These are phyloP conservation scores for Suillus cothurnatus DNA, from an alignment of 768 basidiomycete genomes.

Conservation along the genomic window DNA sequence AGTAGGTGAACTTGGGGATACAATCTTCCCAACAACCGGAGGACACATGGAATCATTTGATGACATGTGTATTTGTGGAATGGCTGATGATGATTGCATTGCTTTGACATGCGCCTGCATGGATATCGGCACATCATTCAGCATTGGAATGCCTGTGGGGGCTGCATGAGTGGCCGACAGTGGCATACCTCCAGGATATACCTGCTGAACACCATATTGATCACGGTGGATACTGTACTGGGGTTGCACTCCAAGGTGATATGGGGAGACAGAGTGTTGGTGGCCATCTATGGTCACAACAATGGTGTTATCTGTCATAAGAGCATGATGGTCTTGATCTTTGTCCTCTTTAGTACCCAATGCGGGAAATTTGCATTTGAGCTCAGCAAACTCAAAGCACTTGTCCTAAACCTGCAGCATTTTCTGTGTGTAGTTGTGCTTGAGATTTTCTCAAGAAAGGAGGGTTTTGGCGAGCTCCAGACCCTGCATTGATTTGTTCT, in stretches of 20 bases:
- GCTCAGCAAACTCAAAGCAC: slow-evolving; percentile 69
- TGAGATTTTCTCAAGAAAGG: slow-evolving; percentile 71
- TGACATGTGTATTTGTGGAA: slow-evolving; percentile 63
- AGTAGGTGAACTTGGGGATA: slow-evolving; percentile 25
- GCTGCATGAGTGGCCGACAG: too few species aligned
- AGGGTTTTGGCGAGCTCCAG: slow-evolving; percentile 73
- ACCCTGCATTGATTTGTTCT: slow-evolving; percentile 70
- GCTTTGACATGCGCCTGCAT: slow-evolving; percentile 63
- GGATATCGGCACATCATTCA: slow-evolving; percentile 53
- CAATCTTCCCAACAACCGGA: slow-evolving; percentile 37
- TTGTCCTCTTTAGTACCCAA: slow-evolving; percentile 63
- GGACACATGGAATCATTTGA: slow-evolving; percentile 50
- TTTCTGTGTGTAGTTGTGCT: slow-evolving; percentile 61
- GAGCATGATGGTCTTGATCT: too few species aligned
- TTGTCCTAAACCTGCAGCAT: slow-evolving; percentile 77
- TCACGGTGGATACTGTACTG: too few species aligned
- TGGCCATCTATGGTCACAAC: too few species aligned
- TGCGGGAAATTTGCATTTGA: slow-evolving; percentile 74
- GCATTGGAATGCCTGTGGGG: too few species aligned
- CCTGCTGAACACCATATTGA: too few species aligned
- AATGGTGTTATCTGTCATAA: too few species aligned
- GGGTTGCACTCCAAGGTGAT: too few species aligned
- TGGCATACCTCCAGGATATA: too few species aligned
- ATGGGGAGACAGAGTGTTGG: too few species aligned
- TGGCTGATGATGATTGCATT: slow-evolving; percentile 52